Base-by-base conservation (phyloP, 768 basidiomycete genomes). In the Scleroderma citrinum region DNA sequence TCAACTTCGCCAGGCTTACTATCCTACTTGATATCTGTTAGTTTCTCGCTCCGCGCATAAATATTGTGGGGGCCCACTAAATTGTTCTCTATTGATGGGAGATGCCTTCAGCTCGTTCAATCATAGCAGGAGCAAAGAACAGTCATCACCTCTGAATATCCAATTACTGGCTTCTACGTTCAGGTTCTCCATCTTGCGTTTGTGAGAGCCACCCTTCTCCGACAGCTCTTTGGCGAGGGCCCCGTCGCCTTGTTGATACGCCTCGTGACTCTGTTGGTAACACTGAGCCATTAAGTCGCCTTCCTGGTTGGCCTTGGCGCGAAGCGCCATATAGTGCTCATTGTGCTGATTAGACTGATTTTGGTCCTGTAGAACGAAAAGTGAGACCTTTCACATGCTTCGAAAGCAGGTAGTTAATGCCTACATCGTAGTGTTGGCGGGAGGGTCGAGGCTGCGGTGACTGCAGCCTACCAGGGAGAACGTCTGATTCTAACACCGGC, bases 131-230 rank as follows among this genome's bases (percentile, higher is more conserved):
- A 32, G 16, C 31, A 35, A 48, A 13, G 16, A 11, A 17, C 26
- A 66, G 79, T 44, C 52, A 88, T 89, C 82, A 54, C 71, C 65
- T 57, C 49, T 56, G 65, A 84, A 98, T 53, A 97, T 94, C 87
- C 88, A 95, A 44, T 84, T 79, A 51, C 84, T 82, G 2, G 94
- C 95, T 63, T 93, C 69, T 50, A 75, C 75, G 63, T 97, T 92
- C 52, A 92, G 66, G 42, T 75, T 64, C 54, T 87, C 83, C 85
- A 94, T 93, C 59, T 80, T 76, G 5, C 72, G 65, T 65, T 89
- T 80, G 63, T 94, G 88, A 35, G 72, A 71, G 63, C 92, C 90
- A 16, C 92, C 94, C 63, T 92, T 59, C 50, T 81, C 78, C 16
- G 85, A 88, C 20, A 96, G 74, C 44, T 86, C 73, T 67, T 97